phyloP scores from a whole-genome alignment of 2,329 filamentous ascomycete species.

The Colletotrichum orchidophilum region DNA sequence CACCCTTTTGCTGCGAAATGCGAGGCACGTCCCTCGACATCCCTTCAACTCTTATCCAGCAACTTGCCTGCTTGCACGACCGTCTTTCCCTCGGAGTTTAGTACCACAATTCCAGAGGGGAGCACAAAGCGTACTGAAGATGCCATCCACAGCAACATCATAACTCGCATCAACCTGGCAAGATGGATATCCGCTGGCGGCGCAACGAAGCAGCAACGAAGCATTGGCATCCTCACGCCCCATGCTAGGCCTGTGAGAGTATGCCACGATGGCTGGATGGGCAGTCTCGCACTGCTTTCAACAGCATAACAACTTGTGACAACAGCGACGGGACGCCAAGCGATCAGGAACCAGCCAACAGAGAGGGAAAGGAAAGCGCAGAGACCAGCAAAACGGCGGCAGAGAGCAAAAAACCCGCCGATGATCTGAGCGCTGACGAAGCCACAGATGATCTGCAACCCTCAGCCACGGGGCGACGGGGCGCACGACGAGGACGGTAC shows the following conservation, averaged over 20 bases:
- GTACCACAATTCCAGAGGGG: background rate
- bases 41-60: constrained; percentile 3
- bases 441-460: constrained; percentile 16
- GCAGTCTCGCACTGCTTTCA: background rate
- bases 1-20: background rate
- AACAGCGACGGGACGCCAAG: background rate
- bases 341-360: background rate
- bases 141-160: background rate
- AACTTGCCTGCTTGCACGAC: background rate
- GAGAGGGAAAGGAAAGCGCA: background rate
- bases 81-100: background rate
- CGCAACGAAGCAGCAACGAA: constrained; percentile 16
- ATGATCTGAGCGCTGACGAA: constrained; percentile 4
- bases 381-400: background rate
- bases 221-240: background rate
- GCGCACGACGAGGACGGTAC: too few relatives aligned
- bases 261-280: constrained; percentile 2
- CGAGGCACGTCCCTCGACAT: background rate
- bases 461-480: constrained; percentile 5
- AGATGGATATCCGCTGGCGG: constrained; percentile 17
- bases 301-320: background rate
- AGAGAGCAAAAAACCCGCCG: background rate
- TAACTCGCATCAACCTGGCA: constrained; percentile 24
- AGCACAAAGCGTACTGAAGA: too few relatives aligned
- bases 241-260: background rate